A percentile compares a stretch with the other conserved stretches of the same genome.
Evolutionary conservation across 2,329 filamentous ascomycete genomes (phyloP).

Genomic region (Stagonosporopsis tanaceti): DNA sequence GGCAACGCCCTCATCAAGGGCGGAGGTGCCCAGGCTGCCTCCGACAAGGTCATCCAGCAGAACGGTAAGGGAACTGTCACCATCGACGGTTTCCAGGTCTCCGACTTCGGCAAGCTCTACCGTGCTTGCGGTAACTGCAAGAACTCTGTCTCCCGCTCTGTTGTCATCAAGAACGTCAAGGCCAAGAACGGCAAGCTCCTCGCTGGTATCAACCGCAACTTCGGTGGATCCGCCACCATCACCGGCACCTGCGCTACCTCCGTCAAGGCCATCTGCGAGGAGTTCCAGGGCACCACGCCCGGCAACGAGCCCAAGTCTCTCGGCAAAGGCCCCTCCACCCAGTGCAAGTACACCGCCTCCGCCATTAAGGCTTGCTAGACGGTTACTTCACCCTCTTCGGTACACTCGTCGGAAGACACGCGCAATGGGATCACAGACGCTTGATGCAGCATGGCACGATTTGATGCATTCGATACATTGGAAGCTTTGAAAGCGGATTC

Average conservation of each 20-base stretch:
- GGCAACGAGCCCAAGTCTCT: constrained; percentile 41
- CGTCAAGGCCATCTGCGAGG: constrained; percentile 47
- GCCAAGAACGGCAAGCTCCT: constrained; percentile 54
- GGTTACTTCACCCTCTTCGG: background rate
- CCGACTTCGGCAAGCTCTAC: constrained; percentile 55
- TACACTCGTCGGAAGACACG: background rate
- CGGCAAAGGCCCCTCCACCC: constrained; percentile 38
- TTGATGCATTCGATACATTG: constrained; percentile 21
- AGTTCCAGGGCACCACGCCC: constrained; percentile 44
- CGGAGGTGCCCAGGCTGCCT: constrained; percentile 50
- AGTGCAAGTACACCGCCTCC: constrained; percentile 45
- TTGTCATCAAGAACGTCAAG: constrained; percentile 56
- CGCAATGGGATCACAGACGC: constrained; percentile 12
- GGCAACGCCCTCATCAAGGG: constrained; percentile 51
- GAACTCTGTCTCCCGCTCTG: constrained; percentile 55
- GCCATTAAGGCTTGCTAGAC: constrained; percentile 44
- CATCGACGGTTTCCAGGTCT: constrained; percentile 47
- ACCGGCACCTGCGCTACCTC: constrained; percentile 39
- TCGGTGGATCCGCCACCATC: constrained; percentile 59
- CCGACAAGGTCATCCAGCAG: constrained; percentile 55
- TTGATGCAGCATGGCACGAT: constrained; percentile 24
- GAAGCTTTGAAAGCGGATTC: constrained; percentile 28
- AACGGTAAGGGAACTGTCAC: constrained; percentile 49
- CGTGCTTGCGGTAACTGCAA: constrained; percentile 60
- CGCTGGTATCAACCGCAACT: constrained; percentile 62